Evolutionary conservation across 257 asterid species (phyloP), one percentile per base, ranked within the genome.

Genomic region (Nyctanthes arbortristis): DNA sequence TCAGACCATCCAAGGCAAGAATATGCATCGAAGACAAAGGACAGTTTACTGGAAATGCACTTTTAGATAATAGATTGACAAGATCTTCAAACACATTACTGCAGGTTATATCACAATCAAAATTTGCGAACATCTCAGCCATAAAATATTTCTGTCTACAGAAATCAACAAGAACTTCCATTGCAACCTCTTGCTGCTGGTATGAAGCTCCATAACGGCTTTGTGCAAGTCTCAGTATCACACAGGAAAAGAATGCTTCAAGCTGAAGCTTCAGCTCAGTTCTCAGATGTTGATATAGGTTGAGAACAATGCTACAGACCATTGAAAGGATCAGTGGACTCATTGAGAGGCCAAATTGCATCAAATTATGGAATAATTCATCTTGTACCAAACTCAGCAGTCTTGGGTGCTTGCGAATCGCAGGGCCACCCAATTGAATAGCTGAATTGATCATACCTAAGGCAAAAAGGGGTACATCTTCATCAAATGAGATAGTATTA

Each of bases 401-500:
- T 71, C 82, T 83, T 55, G 97, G 96, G 77, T 93, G 96, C 57
- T 75, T 66, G 56, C 83, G 89, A 18, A 90, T 84, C 68, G 96
- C 80, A 77, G 91, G 77, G 52, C 97, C 97, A 30, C 96, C 94
- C 72, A 93, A 74, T 73, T 93, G 97, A 57, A 93, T 82, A 29
- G 97, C 89, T 5, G 96, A 84, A 79, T 91, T 93, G 59, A 93
- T 88, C 79, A 93, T 80, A 63, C 98, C 96, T 71, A 93, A 72
- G 32, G 98, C 94, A 83, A 93, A 93, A 54, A 93, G 80, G 37
- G 98, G 97, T 75, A 93, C 97, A 65, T 93, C 97, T 84, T 93
- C 98, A 75, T 88, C 93, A 80, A 85, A 86, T 10, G 97, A 89
- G 55, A 93, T 84, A 27, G 93, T 91, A 63, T 88, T 93, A 49